Conservation (phyloP, 106 monocot species). For the Allium fistulosum region DNA sequence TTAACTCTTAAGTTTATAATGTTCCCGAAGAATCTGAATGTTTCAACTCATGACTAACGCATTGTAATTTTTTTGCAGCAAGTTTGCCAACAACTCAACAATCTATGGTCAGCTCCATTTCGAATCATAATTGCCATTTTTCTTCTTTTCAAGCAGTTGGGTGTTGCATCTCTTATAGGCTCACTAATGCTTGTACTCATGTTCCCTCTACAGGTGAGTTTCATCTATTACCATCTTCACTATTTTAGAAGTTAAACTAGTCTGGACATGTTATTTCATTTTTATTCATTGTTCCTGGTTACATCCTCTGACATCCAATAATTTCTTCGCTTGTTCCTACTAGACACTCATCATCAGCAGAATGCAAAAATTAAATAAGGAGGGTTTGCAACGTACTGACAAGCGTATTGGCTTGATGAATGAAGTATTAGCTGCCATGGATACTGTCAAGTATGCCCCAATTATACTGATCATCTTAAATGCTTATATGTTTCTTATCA, state of each 20-base stretch:
- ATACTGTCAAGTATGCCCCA: constrained; percentile 80
- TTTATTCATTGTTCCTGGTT: background rate
- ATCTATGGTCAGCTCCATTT: constrained; percentile 98
- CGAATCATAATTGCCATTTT: constrained; percentile 61
- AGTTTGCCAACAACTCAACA: constrained; percentile 96
- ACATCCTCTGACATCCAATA: background rate
- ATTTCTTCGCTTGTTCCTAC: background rate
- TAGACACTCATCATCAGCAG: constrained; percentile 80
- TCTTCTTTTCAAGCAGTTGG: constrained; percentile 76
- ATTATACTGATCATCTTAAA: background rate
- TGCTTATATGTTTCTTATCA: background rate
- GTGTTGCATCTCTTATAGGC: constrained; percentile 82
- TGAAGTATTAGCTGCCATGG: constrained; percentile 98
- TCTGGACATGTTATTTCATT: too few relatives aligned
- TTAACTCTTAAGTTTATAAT: too few relatives aligned
- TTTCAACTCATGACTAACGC: background rate
- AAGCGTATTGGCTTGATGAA: constrained; percentile 98
- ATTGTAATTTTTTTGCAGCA: constrained; percentile 46
- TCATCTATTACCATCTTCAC: too few relatives aligned
- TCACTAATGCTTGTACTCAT: constrained; percentile 74
- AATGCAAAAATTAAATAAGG: constrained; percentile 84
- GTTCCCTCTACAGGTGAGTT: constrained; percentile 85
- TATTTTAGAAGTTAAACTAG: too few relatives aligned
- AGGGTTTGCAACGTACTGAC: constrained; percentile 89
- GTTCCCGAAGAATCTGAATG: background rate